Percentiles rank a stretch among this genome's conserved stretches.
Evolutionary conservation across 306 rosid species (phyloP).

Genomic region (Oxytropis ochrocephala): DNA sequence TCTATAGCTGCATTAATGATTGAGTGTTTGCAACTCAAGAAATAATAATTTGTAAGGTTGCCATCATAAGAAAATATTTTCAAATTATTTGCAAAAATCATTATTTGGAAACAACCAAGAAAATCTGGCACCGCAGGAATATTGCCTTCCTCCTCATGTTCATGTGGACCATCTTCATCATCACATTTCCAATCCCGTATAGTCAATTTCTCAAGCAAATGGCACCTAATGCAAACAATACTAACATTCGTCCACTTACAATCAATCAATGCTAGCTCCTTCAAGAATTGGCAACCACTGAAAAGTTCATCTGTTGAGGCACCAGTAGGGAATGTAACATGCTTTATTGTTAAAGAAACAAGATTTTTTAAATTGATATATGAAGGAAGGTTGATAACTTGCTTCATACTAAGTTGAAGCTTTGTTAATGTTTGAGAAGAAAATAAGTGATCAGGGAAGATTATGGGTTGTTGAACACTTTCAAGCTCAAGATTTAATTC

Average conservation of each 20-base stretch:
- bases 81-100: neutral
- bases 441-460: neutral
- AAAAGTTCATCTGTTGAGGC: neutral
- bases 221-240: neutral
- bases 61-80: slow-evolving; percentile 11
- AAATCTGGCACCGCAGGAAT: too few species aligned
- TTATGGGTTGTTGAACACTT: neutral
- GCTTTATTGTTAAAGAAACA: neutral
- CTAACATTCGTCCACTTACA: neutral
- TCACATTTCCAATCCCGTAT: slow-evolving; percentile 5
- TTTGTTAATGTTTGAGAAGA: neutral
- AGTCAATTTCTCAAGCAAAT: neutral
- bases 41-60: neutral
- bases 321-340: neutral
- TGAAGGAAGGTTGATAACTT: neutral
- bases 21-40: neutral
- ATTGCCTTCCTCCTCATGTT: too few species aligned
- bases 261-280: neutral
- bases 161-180: too few species aligned
- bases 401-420: neutral
- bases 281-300: neutral
- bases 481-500: neutral
- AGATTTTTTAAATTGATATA: too few species aligned
- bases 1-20: neutral
- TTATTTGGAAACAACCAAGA: neutral